Evolutionary conservation across 805 yeast species (phyloP).

Genomic region (Ogataea thermomethanolica): DNA sequence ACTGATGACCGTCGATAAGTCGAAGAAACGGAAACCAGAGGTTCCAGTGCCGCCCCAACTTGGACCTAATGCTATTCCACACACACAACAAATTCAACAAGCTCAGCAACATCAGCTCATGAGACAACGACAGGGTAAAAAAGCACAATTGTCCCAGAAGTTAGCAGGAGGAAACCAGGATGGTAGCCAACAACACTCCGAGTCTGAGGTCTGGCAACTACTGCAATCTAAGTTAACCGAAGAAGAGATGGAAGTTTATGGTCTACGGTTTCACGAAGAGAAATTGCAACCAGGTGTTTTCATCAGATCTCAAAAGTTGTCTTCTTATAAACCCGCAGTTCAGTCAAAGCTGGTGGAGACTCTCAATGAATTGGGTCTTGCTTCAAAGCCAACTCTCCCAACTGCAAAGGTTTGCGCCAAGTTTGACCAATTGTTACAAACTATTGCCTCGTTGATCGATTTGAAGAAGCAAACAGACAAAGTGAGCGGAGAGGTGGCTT

Average conservation of each 20-base stretch:
- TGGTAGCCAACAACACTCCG: slow-evolving; percentile 13
- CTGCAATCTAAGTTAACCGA: slow-evolving; percentile 57
- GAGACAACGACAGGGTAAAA: slow-evolving; percentile 15
- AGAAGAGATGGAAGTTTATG: slow-evolving; percentile 82
- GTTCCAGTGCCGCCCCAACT: slow-evolving; percentile 56
- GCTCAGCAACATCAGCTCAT: slow-evolving; percentile 15
- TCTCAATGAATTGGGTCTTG: slow-evolving; percentile 74
- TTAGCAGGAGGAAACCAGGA: slow-evolving; percentile 9
- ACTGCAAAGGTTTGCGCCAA: slow-evolving; percentile 72
- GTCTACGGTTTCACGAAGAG: slow-evolving; percentile 75
- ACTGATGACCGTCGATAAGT: slow-evolving; percentile 65
- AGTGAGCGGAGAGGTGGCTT: slow-evolving; percentile 69
- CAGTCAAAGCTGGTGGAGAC: slow-evolving; percentile 59
- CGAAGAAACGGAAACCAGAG: slow-evolving; percentile 50
- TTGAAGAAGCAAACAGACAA: slow-evolving; percentile 85
- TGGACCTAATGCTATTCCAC: slow-evolving; percentile 55
- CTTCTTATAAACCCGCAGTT: slow-evolving; percentile 73
- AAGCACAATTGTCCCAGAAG: slow-evolving; percentile 5
- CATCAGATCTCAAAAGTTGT: slow-evolving; percentile 73
- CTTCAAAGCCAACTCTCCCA: slow-evolving; percentile 83
- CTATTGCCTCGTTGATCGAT: slow-evolving; percentile 71
- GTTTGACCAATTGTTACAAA: slow-evolving; percentile 70
- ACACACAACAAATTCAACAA: slow-evolving; percentile 31
- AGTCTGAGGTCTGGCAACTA: slow-evolving; percentile 31
- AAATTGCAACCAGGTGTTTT: slow-evolving; percentile 76